phyloP scores from a whole-genome alignment of 768 basidiomycete genomes.

The Leccinum obscurum region DNA sequence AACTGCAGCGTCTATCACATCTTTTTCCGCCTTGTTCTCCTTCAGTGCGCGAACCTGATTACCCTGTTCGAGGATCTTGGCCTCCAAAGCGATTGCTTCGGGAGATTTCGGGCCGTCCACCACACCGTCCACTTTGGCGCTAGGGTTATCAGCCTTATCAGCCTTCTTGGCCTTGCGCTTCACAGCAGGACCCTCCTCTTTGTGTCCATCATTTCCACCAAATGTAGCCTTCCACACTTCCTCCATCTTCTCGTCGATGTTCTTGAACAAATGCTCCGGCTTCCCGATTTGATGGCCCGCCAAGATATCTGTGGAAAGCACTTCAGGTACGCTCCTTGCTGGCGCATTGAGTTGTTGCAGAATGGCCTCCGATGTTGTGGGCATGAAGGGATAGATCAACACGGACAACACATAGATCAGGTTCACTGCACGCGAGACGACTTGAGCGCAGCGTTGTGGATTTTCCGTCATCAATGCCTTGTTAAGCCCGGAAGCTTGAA shows the following conservation, averaged over 20 bases:
- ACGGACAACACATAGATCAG: conserved; percentile 89
- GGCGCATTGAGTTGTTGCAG: conserved; percentile 88
- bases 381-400: conserved; percentile 95
- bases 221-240: conserved; percentile 81
- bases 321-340: conserved; percentile 72
- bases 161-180: conserved; percentile 58
- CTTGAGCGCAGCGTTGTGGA: conserved; percentile 85
- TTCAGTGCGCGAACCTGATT: conserved; percentile 72
- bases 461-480: conserved; percentile 83
- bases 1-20: conserved; percentile 45
- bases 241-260: conserved; percentile 88
- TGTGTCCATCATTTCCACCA: conserved; percentile 56
- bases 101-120: conserved; percentile 62
- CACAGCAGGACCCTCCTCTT: conserved; percentile 45
- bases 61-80: conserved; percentile 75
- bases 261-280: conserved; percentile 90
- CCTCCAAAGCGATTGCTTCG: conserved; percentile 72
- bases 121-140: conserved; percentile 44
- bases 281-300: conserved; percentile 82
- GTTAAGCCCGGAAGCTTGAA: conserved; percentile 90
- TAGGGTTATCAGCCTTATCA: conserved; percentile 49
- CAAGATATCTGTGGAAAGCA: conserved; percentile 78
- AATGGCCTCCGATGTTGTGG: conserved; percentile 79
- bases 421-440: conserved; percentile 87
- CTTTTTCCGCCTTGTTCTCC: conserved; percentile 47